A percentile compares a stretch with the other conserved stretches of the same genome.
Conservation (phyloP, 2,329 filamentous ascomycete genomes). For the Trichoderma simmonsii region DNA sequence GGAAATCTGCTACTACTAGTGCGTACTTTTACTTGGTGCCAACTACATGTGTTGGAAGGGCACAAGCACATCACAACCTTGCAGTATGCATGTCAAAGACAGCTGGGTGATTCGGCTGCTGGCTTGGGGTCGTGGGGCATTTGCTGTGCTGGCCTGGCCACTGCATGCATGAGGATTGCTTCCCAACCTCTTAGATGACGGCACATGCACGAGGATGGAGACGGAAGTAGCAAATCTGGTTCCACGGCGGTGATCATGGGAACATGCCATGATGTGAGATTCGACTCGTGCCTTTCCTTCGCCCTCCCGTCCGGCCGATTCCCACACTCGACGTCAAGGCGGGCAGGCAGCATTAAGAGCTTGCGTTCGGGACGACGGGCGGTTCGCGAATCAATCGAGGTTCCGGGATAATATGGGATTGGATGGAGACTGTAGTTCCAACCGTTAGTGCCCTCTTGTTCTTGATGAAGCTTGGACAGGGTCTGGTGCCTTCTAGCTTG, state of each 20-base stretch:
- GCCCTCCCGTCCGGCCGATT: background rate
- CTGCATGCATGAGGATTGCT: background rate
- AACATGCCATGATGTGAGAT: constrained; percentile 5
- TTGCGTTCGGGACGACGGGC: constrained; percentile 4
- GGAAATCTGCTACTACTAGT: background rate
- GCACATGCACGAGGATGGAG: constrained; percentile 11
- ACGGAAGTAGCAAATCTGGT: constrained; percentile 2
- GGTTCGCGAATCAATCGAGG: constrained; percentile 13
- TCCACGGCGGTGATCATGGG: constrained; percentile 12
- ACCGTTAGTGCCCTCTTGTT: background rate
- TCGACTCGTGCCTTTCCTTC: background rate
- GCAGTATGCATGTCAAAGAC: constrained; percentile 10
- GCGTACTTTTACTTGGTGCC: background rate
- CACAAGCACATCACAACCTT: background rate
- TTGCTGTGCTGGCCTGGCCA: constrained; percentile 7
- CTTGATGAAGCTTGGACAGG: background rate
- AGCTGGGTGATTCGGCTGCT: constrained; percentile 13
- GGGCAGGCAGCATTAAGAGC: constrained; percentile 2
- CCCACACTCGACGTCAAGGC: background rate
- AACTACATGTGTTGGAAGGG: background rate
- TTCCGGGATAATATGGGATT: constrained; percentile 1
- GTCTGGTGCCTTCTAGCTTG: background rate
- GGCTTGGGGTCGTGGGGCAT: constrained; percentile 7
- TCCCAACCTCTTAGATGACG: constrained; percentile 11
- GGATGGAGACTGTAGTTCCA: background rate